Percentiles rank a stretch among this genome's conserved stretches.
phyloP scores from a whole-genome alignment of 2,329 filamentous ascomycete species.

The Neocucurbitaria cava region DNA sequence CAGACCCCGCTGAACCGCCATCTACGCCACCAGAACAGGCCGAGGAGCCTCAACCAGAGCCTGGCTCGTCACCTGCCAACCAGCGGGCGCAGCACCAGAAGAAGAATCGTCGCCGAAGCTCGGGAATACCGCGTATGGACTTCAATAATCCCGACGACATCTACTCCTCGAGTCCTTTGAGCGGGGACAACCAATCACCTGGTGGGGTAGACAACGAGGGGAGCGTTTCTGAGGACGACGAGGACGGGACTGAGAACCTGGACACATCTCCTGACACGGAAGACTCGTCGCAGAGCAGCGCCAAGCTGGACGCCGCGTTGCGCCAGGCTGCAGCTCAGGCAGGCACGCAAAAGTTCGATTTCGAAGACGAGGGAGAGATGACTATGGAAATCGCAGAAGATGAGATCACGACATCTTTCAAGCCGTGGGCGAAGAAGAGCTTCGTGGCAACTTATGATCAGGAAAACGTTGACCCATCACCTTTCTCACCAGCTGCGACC shows the following conservation, averaged over 20 bases:
- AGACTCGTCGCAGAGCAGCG: slow-evolving; percentile 70
- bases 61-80: slow-evolving; percentile 67
- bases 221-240: slow-evolving; percentile 67
- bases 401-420: slow-evolving; percentile 76
- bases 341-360: slow-evolving; percentile 71
- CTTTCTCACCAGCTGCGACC: slow-evolving; percentile 54
- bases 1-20: slow-evolving; percentile 63
- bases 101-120: slow-evolving; percentile 66
- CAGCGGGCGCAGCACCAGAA: slow-evolving; percentile 71
- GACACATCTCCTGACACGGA: slow-evolving; percentile 62
- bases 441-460: slow-evolving; percentile 52
- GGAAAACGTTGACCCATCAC: slow-evolving; percentile 55
- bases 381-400: slow-evolving; percentile 65
- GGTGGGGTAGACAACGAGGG: slow-evolving; percentile 58
- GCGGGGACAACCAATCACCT: slow-evolving; percentile 58
- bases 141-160: slow-evolving; percentile 70
- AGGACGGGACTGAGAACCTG: slow-evolving; percentile 73
- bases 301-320: slow-evolving; percentile 77
- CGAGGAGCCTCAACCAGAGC: slow-evolving; percentile 65
- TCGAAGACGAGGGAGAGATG: slow-evolving; percentile 61
- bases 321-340: slow-evolving; percentile 77
- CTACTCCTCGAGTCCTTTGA: slow-evolving; percentile 80
- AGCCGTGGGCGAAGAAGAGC: slow-evolving; percentile 72
- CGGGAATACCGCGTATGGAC: slow-evolving; percentile 69
- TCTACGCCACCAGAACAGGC: slow-evolving; percentile 69